phyloP scores from a whole-genome alignment of 2,329 filamentous ascomycete species.

The Aspergillus fischeri region DNA sequence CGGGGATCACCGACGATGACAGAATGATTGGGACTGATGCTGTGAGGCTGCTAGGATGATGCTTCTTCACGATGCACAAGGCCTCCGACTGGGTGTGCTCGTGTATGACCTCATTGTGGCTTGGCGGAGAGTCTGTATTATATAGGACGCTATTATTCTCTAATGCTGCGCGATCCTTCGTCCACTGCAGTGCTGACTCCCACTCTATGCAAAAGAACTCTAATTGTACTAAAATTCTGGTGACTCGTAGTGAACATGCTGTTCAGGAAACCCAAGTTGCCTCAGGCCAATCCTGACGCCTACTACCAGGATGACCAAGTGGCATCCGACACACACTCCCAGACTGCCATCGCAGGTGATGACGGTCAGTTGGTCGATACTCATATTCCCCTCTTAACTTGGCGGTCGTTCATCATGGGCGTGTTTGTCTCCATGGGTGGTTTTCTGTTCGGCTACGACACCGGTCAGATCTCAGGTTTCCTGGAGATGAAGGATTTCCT shows the following conservation, averaged over 20 bases:
- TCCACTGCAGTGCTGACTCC: not conserved
- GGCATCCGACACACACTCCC: not conserved
- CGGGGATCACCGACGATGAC: not conserved
- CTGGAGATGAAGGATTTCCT: conserved; percentile 41
- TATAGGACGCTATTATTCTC: not conserved
- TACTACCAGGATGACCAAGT: not conserved
- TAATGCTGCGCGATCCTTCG: not conserved
- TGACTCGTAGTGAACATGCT: not conserved
- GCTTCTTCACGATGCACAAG: not conserved
- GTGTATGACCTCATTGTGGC: not conserved
- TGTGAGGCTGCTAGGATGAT: not conserved
- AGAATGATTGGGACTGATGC: not conserved
- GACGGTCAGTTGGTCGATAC: conserved; percentile 9
- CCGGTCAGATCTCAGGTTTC: conserved; percentile 44
- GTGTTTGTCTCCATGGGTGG: conserved; percentile 45
- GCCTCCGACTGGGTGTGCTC: not conserved
- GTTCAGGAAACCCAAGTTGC: not conserved
- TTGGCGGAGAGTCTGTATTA: not conserved
- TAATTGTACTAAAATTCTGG: not conserved
- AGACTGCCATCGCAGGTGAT: not conserved
- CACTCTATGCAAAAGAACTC: not conserved
- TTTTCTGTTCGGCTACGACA: conserved; percentile 41
- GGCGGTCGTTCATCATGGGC: conserved; percentile 32
- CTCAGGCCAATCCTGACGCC: not conserved
- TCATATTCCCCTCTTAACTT: conserved; percentile 24